Evolutionary conservation across 805 yeast genomes (phyloP).

Genomic region (Wickerhamiella qilinensis): DNA sequence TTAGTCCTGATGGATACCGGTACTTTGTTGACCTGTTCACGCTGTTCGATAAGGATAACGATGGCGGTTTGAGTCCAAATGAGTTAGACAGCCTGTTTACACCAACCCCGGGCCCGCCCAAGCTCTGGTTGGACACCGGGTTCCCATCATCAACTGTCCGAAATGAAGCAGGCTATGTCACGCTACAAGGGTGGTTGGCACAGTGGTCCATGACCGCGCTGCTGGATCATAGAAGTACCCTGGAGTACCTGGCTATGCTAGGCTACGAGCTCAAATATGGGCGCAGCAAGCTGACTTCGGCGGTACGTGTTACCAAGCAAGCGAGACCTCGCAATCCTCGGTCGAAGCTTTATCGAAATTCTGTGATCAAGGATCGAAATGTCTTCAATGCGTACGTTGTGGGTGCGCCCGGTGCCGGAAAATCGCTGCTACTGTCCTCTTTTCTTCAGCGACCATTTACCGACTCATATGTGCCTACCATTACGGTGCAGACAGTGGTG

Average conservation of each 20-base stretch:
- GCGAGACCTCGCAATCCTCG: conserved; percentile 51
- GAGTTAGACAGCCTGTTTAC: conserved; percentile 58
- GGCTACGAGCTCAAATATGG: conserved; percentile 47
- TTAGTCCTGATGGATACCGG: conserved; percentile 82
- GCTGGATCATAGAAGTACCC: conserved; percentile 64
- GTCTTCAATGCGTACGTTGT: conserved; percentile 81
- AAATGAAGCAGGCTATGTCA: conserved; percentile 76
- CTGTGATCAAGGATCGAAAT: conserved; percentile 57
- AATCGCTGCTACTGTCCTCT: conserved; percentile 66
- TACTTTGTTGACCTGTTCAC: conserved; percentile 82
- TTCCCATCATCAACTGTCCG: conserved; percentile 83
- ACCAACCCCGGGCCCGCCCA: conserved; percentile 90
- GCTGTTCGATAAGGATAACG: conserved; percentile 84
- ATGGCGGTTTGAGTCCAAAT: conserved; percentile 73
- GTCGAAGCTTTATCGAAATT: conserved; percentile 49
- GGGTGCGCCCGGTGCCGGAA: conserved; percentile 80
- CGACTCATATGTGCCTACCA: conserved; percentile 64
- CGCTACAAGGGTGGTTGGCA: conserved; percentile 96
- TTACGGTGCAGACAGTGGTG: conserved; percentile 66
- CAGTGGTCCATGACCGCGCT: conserved; percentile 97
- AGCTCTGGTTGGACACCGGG: conserved; percentile 65
- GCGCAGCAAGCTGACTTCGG: conserved; percentile 25
- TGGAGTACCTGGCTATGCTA: conserved; percentile 76
- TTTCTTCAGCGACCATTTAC: conserved; percentile 62
- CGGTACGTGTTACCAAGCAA: conserved; percentile 69